Base-by-base conservation (phyloP, 2,329 filamentous ascomycete genomes). In the Sphaerulina musiva region DNA sequence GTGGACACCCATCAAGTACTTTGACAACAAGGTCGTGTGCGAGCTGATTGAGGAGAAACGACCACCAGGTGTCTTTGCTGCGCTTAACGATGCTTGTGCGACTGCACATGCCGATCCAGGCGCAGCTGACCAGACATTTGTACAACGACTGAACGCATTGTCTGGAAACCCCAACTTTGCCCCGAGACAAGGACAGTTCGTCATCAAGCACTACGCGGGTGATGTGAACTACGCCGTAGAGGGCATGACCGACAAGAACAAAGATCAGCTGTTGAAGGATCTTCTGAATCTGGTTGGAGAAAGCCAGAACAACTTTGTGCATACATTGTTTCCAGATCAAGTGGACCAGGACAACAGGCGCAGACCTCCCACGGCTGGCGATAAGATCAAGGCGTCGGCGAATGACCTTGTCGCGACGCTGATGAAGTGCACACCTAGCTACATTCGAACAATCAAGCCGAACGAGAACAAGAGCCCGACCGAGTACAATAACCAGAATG, bases 241-340 rank as follows among this genome's bases (percentile, higher is more conserved):
- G 53, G 93, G 93, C 56, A 98, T 98, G 77, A 98, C 93, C 0
- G 93, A 98, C 72, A 98, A 98, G 80, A 98, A 97, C 78, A 98
- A 97, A 78, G 93, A 98, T 68, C 89, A 95, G 72, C 78, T 98
- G 43, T 77, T 97, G 55, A 98, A 98, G 76, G 93, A 95, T 63
- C 77, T 98, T 41, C 80, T 97, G 48, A 92, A 89, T 67, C 78
- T 98, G 38, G 87, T 95, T 66, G 85, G 86, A 58, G 82, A 83
- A 62, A 96, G 90, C 67, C 80, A 83, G 54, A 97, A 97, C 73
- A 73, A 76, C 14, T 98, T 97, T 64, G 77, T 97, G 8, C 92
- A 95, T 67, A 84, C 82, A 0, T 70, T 98, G 0, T 98, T 98
- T 79, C 93, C 93, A 20, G 76, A 95, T 61, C 83, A 95, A 69